Conservation (phyloP, 495 filamentous ascomycete species). For the Aspergillus nidulans region DNA sequence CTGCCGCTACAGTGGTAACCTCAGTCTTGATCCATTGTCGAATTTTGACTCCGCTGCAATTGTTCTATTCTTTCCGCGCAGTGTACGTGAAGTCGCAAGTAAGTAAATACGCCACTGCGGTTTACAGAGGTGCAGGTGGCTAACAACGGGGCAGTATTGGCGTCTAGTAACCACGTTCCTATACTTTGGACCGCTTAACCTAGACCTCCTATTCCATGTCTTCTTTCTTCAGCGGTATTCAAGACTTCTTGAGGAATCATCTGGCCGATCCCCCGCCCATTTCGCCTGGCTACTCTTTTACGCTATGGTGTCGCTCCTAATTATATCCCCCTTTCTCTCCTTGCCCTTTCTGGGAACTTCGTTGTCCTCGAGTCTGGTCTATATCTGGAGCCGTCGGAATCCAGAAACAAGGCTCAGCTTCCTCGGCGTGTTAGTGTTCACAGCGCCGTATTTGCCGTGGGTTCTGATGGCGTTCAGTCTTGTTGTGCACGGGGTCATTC, state of each 20-base stretch:
- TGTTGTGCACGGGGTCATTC: conserved; percentile 76
- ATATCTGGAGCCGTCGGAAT: conserved; percentile 95
- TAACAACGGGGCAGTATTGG: conserved; percentile 69
- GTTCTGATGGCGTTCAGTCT: conserved; percentile 89
- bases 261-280: conserved; percentile 80
- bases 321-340: conserved; percentile 73
- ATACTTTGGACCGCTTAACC: conserved; percentile 90
- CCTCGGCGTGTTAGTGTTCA: conserved; percentile 83
- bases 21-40: conserved; percentile 90
- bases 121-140: conserved; percentile 1
- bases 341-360: conserved; percentile 91
- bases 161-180: conserved; percentile 90
- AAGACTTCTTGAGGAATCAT: conserved; percentile 89
- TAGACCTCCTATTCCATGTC: conserved; percentile 96
- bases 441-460: conserved; percentile 93
- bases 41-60: conserved; percentile 83
- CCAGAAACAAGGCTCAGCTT: conserved; percentile 89
- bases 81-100: conserved; percentile 90
- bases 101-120: conserved; percentile 15
- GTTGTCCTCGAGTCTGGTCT: conserved; percentile 86
- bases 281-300: conserved; percentile 94
- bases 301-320: conserved; percentile 68
- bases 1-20: conserved; percentile 82
- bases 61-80: conserved; percentile 92
- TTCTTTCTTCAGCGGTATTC: conserved; percentile 98